Percentiles rank a stretch among this genome's conserved stretches.
Evolutionary conservation across 139 green algal species (phyloP).

Genomic region (Gonium pectorale): DNA sequence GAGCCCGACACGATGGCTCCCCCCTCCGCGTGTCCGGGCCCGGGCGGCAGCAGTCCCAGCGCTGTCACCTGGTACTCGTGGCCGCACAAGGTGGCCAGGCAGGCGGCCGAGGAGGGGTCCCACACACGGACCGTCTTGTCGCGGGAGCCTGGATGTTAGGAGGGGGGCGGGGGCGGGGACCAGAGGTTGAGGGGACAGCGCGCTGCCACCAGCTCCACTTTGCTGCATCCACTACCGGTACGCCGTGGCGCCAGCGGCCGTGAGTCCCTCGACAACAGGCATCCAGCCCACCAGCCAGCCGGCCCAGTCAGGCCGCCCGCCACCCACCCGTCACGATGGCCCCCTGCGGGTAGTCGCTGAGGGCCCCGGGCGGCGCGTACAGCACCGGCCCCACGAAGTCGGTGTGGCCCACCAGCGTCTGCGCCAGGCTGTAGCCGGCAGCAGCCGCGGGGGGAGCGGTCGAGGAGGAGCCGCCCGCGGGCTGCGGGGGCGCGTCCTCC

Average conservation of each 20-base stretch:
- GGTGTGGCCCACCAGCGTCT: slow-evolving; percentile 81
- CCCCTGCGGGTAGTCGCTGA: slow-evolving; percentile 49
- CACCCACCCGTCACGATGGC: slow-evolving; percentile 78
- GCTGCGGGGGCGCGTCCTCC: slow-evolving; percentile 23
- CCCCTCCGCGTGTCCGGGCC: slow-evolving; percentile 26
- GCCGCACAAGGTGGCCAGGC: slow-evolving; percentile 68
- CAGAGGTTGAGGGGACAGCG: too few species aligned
- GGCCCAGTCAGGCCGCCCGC: too few species aligned
- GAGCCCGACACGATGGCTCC: slow-evolving; percentile 80
- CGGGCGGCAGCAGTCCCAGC: slow-evolving; percentile 71
- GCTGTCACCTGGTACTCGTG: slow-evolving; percentile 90
- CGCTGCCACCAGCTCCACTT: too few species aligned
- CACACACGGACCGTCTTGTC: slow-evolving; percentile 89
- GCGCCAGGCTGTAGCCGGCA: slow-evolving; percentile 33
- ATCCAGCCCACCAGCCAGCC: too few species aligned
- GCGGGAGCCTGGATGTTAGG: slow-evolving; percentile 73
- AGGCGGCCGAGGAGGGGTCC: slow-evolving; percentile 65
- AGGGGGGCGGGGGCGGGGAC: background rate
- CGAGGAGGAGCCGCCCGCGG: background rate
- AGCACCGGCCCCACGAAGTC: slow-evolving; percentile 85
- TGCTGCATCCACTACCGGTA: too few species aligned
- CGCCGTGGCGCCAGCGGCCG: too few species aligned
- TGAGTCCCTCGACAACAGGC: too few species aligned
- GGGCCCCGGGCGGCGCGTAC: slow-evolving; percentile 57
- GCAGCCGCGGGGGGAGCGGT: background rate